Percentiles rank a stretch among this genome's conserved stretches.
Conservation (phyloP, 2,329 filamentous ascomycete species). For the Aspergillus candidus region DNA sequence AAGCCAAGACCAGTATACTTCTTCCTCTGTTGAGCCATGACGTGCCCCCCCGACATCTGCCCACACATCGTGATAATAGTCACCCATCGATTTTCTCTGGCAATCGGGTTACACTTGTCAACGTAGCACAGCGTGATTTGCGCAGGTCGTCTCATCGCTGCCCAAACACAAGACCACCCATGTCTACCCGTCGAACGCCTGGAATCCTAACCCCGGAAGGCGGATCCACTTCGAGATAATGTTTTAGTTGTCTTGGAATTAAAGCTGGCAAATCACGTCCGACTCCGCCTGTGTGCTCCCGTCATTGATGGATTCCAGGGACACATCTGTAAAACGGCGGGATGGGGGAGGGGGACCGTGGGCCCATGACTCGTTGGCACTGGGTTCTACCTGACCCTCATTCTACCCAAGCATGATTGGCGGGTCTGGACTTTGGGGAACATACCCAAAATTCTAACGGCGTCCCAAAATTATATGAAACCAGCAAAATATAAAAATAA, state of each 20-base stretch:
- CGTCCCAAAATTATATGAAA: too few species aligned
- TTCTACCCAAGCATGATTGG: too few species aligned
- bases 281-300: conserved; percentile 10
- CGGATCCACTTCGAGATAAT: conserved; percentile 15
- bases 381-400: too few species aligned
- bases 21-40: conserved; percentile 7
- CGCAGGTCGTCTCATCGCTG: conserved; percentile 17
- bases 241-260: conserved; percentile 5
- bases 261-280: conserved; percentile 13
- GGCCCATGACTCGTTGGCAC: too few species aligned
- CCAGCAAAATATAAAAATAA: too few species aligned
- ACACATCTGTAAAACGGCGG: conserved; percentile 10
- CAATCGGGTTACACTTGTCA: conserved; percentile 11
- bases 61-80: conserved; percentile 7
- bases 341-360: not conserved
- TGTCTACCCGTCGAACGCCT: conserved; percentile 11
- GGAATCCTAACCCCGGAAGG: conserved; percentile 11
- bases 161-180: conserved; percentile 17
- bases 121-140: conserved; percentile 20
- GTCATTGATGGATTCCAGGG: conserved; percentile 5
- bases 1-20: too few species aligned
- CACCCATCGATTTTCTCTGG: conserved; percentile 10
- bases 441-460: too few species aligned
- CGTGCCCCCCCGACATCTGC: conserved; percentile 9
- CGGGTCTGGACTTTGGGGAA: too few species aligned